Conservation (phyloP, 208 protist species). For the Acanthamoeba castellanii region DNA sequence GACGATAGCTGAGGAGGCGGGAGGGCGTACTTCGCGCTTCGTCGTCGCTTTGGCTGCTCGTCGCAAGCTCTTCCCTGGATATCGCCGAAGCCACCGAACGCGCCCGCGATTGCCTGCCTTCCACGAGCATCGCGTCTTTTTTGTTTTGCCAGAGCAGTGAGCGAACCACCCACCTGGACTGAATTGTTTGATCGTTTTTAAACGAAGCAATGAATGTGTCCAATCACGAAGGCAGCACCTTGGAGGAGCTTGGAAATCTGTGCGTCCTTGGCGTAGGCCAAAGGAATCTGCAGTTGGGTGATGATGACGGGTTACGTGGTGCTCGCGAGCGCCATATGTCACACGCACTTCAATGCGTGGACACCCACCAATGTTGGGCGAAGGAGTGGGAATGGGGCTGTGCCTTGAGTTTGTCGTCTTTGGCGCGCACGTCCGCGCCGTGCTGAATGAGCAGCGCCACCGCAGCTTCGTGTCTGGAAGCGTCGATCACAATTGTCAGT, state of each 20-base stretch:
- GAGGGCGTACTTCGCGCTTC: neutral
- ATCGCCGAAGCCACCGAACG: neutral
- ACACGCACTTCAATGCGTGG: neutral
- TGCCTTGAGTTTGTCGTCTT: slow-evolving; percentile 31
- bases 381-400: neutral
- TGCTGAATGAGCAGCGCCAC: slow-evolving; percentile 16
- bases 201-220: neutral
- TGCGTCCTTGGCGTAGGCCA: neutral
- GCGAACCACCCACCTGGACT: neutral
- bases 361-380: neutral
- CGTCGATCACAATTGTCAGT: no score
- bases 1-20: no score
- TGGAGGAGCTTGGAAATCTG: slow-evolving; percentile 29
- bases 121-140: slow-evolving; percentile 1
- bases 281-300: neutral
- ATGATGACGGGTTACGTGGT: neutral
- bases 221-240: neutral
- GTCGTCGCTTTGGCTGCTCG: slow-evolving; percentile 42
- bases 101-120: neutral
- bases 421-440: slow-evolving; percentile 9
- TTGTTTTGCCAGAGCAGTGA: no score
- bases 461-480: neutral
- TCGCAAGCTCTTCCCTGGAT: neutral
- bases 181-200: neutral
- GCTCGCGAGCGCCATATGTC: neutral